These are phyloP conservation scores for Lipomyces mesembrius DNA, from an alignment of 805 yeast species.

Conservation along the genomic window DNA sequence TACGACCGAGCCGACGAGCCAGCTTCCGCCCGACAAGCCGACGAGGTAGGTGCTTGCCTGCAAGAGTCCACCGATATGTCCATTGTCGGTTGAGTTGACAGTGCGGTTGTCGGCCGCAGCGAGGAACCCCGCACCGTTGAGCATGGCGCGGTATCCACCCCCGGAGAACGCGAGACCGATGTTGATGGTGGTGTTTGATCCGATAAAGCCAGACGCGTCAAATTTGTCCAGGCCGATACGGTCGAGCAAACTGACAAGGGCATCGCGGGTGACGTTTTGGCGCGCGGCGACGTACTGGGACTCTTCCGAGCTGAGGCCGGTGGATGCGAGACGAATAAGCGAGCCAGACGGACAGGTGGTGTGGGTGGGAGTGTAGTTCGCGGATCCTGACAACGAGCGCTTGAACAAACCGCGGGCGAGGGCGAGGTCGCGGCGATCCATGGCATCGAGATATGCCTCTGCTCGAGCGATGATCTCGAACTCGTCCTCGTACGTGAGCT, in stretches of 20 bases:
- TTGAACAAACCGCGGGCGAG: not conserved
- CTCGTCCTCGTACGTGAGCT: not conserved
- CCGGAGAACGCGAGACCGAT: conserved; percentile 68
- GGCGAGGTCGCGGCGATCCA: conserved; percentile 5
- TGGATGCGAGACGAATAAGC: conserved; percentile 27
- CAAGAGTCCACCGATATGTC: conserved; percentile 57
- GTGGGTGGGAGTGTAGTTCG: conserved; percentile 20
- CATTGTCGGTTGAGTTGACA: conserved; percentile 42
- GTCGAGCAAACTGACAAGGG: conserved; percentile 52
- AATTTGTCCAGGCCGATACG: conserved; percentile 54
- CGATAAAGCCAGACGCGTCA: conserved; percentile 25
- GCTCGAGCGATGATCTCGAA: conserved; percentile 4
- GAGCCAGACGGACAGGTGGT: conserved; percentile 23
- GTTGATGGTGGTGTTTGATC: conserved; percentile 37
- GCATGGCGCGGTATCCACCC: conserved; percentile 80
- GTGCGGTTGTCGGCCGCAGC: conserved; percentile 58
- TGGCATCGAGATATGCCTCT: conserved; percentile 6
- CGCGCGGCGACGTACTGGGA: conserved; percentile 38
- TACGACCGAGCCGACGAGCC: conserved; percentile 62
- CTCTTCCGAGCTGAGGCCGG: conserved; percentile 32
- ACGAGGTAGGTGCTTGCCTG: conserved; percentile 62
- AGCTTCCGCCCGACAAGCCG: conserved; percentile 75
- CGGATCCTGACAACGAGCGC: conserved; percentile 8
- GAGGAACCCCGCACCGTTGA: conserved; percentile 61
- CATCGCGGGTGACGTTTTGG: conserved; percentile 20